phyloP scores from a whole-genome alignment of 2,329 filamentous ascomycete genomes.

The Ampelomyces quisqualis region DNA sequence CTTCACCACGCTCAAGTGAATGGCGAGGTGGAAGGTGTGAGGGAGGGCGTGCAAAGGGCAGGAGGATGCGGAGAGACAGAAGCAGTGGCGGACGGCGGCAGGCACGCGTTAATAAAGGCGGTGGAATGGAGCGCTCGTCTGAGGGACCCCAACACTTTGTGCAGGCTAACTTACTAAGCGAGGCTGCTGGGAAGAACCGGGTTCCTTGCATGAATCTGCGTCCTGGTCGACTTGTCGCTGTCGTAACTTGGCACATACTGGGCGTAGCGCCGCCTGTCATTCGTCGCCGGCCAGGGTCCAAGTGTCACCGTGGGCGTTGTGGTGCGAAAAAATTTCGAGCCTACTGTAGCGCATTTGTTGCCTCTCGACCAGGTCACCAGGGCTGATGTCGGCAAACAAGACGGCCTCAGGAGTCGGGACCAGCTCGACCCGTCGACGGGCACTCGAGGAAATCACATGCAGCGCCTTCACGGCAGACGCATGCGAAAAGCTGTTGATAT shows the following conservation, averaged over 20 bases:
- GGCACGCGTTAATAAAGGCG: conserved; percentile 26
- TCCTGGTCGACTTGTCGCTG: no score
- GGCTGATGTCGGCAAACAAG: conserved; percentile 28
- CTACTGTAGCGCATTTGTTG: conserved; percentile 16
- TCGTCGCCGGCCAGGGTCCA: conserved; percentile 18
- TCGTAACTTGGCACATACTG: no score
- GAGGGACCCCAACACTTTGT: conserved; percentile 31
- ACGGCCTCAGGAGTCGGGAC: conserved; percentile 26
- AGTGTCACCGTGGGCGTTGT: conserved; percentile 17
- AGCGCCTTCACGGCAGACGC: background rate
- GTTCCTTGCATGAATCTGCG: conserved; percentile 36
- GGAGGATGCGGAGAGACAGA: conserved; percentile 16
- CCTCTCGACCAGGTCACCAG: conserved; percentile 6
- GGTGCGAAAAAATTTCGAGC: conserved; percentile 34
- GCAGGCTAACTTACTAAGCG: conserved; percentile 33
- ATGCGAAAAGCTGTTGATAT: conserved; percentile 16
- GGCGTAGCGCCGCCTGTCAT: conserved; percentile 25
- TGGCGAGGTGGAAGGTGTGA: conserved; percentile 22
- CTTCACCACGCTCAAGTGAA: conserved; percentile 25
- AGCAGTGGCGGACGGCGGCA: conserved; percentile 12
- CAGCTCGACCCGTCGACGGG: background rate
- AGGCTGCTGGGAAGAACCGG: conserved; percentile 19
- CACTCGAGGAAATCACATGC: conserved; percentile 2
- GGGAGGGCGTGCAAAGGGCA: conserved; percentile 8
- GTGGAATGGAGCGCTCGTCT: conserved; percentile 26